Evolutionary conservation across 169 alveolate species (phyloP), one percentile per base, ranked within the genome.

Genomic region (Plasmodium blacklocki): DNA sequence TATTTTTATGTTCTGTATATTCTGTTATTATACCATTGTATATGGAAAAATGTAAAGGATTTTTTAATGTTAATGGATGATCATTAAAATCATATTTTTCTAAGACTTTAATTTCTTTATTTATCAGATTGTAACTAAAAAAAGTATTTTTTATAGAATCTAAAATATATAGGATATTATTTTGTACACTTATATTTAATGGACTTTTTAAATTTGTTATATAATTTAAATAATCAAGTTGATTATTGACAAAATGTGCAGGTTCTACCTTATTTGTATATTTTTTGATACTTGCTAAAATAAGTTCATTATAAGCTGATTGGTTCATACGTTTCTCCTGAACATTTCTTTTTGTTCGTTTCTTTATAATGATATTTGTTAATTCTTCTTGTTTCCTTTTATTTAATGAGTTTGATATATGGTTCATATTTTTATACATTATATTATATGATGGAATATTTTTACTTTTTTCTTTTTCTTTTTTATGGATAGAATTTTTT

Each of bases 41-140:
- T 83, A 83, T 68, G 18, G 70, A 68, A 49, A 83, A 83, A 83
- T 83, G 54, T 26, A 52, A 43, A 8, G 83, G 80, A 39, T 83
- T 83, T 9, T 68, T 83, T 68, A 83, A 68, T 7, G 14, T 39
- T 21, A 67, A 83, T 23, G 26, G 52, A 83, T 83, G 70, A 11
- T 52, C 14, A 18, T 60, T 14, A 14, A 63, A 72, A 29, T 72
- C 45, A 45, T 83, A 83, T 18, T 70, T 52, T 67, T 70, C 92
- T 49, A 86, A 43, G 18, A 60, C 75, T 26, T 43, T 86, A 18
- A 86, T 50, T 60, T 72, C 59, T 45, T 71, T 71, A 62, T 14
- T 86, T 58, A 15, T 23, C 62, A 86, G 32, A 23, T 86, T 72
- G 66, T 86, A 86, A 56, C 92, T 73, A 9, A 72, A 71, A 86